Evolutionary conservation across 2,329 filamentous ascomycete genomes (phyloP).

Genomic region (Cercospora sp.): DNA sequence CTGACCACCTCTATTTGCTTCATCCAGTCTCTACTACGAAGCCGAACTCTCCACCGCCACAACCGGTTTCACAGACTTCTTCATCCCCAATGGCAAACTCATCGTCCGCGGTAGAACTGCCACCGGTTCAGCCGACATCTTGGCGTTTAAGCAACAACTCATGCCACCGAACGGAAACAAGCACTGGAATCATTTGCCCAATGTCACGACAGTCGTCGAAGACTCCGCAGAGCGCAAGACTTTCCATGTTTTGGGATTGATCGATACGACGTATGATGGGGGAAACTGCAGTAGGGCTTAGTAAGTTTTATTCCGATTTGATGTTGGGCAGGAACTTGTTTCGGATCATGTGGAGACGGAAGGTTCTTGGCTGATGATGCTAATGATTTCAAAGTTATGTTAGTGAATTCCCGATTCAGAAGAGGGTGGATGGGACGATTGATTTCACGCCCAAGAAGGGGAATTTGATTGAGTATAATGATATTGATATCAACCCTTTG

Average conservation of each 20-base stretch:
- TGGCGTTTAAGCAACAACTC: conserved; percentile 20
- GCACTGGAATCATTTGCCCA: conserved; percentile 21
- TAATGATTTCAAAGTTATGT: conserved; percentile 9
- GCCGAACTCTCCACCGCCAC: conserved; percentile 20
- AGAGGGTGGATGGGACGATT: conserved; percentile 7
- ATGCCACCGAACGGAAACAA: conserved; percentile 20
- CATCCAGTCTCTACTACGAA: conserved; percentile 14
- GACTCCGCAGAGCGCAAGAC: conserved; percentile 13
- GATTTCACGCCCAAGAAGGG: conserved; percentile 6
- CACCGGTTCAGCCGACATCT: conserved; percentile 14
- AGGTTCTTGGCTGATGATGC: neutral
- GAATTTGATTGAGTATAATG: conserved; percentile 20
- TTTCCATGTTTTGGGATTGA: conserved; percentile 17
- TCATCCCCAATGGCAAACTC: conserved; percentile 19
- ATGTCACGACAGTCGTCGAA: conserved; percentile 18
- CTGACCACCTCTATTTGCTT: too few relatives aligned
- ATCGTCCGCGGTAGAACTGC: conserved; percentile 16
- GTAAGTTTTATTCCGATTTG: conserved; percentile 4
- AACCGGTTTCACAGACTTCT: conserved; percentile 21
- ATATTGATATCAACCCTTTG: conserved; percentile 15
- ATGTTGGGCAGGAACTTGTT: neutral
- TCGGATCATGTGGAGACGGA: neutral
- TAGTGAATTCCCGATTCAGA: conserved; percentile 18
- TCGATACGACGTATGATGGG: conserved; percentile 22
- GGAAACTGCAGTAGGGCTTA: conserved; percentile 21